phyloP scores from a whole-genome alignment of 805 yeast genomes.

The Starmerella vaccinii region DNA sequence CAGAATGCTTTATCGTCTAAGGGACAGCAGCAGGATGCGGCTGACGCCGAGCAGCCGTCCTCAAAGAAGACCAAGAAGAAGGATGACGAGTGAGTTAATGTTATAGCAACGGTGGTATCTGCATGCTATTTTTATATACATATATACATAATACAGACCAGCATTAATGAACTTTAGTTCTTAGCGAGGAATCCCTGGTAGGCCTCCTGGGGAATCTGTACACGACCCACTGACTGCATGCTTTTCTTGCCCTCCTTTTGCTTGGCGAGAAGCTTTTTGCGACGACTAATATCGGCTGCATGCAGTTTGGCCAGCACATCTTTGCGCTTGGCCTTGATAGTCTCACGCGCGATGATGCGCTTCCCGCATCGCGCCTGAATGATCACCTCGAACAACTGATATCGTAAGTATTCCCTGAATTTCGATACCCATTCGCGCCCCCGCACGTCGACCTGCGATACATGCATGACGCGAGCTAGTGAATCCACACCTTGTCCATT shows the following conservation, averaged over 20 bases:
- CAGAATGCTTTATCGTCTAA: conserved; percentile 42
- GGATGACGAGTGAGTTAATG: neutral
- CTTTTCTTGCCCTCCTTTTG: conserved; percentile 91
- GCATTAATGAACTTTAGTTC: neutral
- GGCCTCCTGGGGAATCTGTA: conserved; percentile 71
- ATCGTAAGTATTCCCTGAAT: conserved; percentile 66
- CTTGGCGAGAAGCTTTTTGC: conserved; percentile 74
- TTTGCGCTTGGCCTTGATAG: conserved; percentile 84
- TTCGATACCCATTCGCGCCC: conserved; percentile 77
- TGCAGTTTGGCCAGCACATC: conserved; percentile 91
- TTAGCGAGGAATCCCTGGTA: conserved; percentile 65
- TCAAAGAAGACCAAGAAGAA: conserved; percentile 1
- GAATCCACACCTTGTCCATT: conserved; percentile 90
- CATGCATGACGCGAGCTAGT: conserved; percentile 79
- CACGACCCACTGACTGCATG: conserved; percentile 69
- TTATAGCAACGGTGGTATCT: neutral
- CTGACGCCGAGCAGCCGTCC: neutral
- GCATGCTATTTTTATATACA: neutral
- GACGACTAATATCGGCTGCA: conserved; percentile 83
- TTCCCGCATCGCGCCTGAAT: conserved; percentile 80
- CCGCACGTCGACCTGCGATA: conserved; percentile 56
- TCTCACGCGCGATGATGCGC: conserved; percentile 79
- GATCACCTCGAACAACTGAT: conserved; percentile 83
- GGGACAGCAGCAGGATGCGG: neutral
- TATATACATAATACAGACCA: neutral